These are phyloP conservation scores for Spatholobus suberectus DNA, from an alignment of 306 rosid genomes.

Conservation along the genomic window DNA sequence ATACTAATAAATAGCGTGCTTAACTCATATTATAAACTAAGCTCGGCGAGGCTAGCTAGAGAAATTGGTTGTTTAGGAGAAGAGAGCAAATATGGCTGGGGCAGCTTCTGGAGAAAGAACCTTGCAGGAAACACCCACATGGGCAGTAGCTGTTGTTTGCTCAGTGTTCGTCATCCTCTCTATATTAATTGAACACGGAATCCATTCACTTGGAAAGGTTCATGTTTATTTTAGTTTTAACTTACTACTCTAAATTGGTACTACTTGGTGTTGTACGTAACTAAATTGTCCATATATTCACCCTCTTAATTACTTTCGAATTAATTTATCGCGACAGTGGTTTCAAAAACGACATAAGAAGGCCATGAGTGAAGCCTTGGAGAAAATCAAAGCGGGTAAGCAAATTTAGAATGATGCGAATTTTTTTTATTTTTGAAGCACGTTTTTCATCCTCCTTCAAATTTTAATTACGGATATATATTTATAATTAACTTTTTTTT, in stretches of 20 bases:
- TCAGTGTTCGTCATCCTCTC: constrained; percentile 62
- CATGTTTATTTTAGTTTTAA: background rate
- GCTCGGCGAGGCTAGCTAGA: background rate
- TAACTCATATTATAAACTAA: background rate
- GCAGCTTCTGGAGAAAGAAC: constrained; percentile 51
- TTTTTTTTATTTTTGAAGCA: no score
- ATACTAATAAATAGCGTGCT: background rate
- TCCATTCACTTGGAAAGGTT: constrained; percentile 69
- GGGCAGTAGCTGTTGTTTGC: constrained; percentile 81
- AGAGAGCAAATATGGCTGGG: constrained; percentile 44
- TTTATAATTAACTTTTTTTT: background rate
- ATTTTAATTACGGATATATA: background rate
- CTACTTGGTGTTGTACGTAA: background rate
- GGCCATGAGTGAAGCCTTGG: constrained; percentile 79
- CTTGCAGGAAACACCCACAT: constrained; percentile 68
- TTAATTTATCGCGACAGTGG: constrained; percentile 49
- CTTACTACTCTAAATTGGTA: background rate
- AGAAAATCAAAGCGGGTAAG: constrained; percentile 73
- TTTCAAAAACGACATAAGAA: constrained; percentile 65
- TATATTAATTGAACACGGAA: constrained; percentile 62
- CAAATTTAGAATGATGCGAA: background rate
- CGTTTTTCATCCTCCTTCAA: no score
- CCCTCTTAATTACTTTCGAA: background rate
- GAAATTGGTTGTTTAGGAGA: background rate
- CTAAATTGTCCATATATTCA: background rate